Percentiles rank a stretch among this genome's conserved stretches.
These are phyloP conservation scores for Pythium monospermum DNA, from an alignment of 352 stramenopile genomes.

Conservation along the genomic window DNA sequence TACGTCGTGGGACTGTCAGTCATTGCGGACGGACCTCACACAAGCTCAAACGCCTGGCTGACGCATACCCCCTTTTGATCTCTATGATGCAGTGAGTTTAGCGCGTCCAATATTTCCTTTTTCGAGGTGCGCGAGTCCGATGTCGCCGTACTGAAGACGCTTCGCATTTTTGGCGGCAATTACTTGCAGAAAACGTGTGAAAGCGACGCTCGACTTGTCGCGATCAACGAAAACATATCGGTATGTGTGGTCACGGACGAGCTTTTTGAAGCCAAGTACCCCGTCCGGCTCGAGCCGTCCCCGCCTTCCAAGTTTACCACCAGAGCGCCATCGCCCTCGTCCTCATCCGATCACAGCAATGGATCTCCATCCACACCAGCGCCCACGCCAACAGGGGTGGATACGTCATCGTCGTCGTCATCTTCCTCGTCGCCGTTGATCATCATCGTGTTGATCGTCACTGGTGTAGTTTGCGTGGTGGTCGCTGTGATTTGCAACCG, in stretches of 20 bases:
- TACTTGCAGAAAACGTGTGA: too few relatives aligned
- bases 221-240: too few relatives aligned
- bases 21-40: neutral
- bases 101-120: neutral
- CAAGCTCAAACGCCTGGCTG: neutral
- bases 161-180: too few relatives aligned
- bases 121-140: constrained; percentile 1
- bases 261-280: too few relatives aligned
- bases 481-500: constrained; percentile 5
- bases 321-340: neutral
- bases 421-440: neutral
- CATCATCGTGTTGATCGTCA: constrained; percentile 3
- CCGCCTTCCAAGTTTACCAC: neutral
- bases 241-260: too few relatives aligned
- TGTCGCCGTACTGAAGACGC: too few relatives aligned
- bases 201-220: too few relatives aligned
- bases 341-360: too few relatives aligned
- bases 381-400: too few relatives aligned
- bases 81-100: neutral
- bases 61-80: neutral
- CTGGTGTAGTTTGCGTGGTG: neutral
- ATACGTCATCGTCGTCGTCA: neutral
- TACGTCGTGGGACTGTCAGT: neutral
- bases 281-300: neutral
- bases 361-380: neutral